Evolutionary conservation across 1,139 yeast genomes (phyloP).

Genomic region (Tardiomyces digboiensis): DNA sequence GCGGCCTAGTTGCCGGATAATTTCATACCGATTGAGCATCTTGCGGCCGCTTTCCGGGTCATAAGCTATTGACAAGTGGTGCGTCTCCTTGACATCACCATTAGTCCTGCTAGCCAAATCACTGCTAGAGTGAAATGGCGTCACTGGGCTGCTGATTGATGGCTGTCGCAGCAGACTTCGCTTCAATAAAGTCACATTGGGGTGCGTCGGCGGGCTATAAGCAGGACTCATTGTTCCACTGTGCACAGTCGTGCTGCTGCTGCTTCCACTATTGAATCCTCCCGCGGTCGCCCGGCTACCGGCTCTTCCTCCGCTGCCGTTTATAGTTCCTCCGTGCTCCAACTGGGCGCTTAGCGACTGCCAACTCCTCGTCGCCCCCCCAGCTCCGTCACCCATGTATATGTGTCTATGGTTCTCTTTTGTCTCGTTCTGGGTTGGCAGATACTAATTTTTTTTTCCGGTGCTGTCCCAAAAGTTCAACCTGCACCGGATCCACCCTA

Average conservation of each 20-base stretch:
- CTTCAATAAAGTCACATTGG: not conserved
- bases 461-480: no score
- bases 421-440: no score
- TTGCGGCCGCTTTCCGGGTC: constrained; percentile 84
- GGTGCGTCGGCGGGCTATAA: no score
- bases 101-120: not conserved
- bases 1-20: constrained; percentile 76
- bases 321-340: not conserved
- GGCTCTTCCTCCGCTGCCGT: no score
- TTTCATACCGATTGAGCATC: constrained; percentile 84
- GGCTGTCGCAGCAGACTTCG: not conserved
- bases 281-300: no score
- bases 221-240: no score
- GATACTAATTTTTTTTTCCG: no score
- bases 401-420: no score
- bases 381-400: no score
- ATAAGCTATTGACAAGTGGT: constrained; percentile 69
- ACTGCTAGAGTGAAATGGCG: not conserved
- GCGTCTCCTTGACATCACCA: constrained; percentile 69
- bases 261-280: no score
- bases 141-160: not conserved
- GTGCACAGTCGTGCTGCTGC: no score
- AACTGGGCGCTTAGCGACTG: not conserved
- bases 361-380: not conserved
- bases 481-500: no score